Evolutionary conservation across 2,329 filamentous ascomycete genomes (phyloP), one percentile per base, ranked within the genome.

Genomic region (Uncinocarpus reesii): DNA sequence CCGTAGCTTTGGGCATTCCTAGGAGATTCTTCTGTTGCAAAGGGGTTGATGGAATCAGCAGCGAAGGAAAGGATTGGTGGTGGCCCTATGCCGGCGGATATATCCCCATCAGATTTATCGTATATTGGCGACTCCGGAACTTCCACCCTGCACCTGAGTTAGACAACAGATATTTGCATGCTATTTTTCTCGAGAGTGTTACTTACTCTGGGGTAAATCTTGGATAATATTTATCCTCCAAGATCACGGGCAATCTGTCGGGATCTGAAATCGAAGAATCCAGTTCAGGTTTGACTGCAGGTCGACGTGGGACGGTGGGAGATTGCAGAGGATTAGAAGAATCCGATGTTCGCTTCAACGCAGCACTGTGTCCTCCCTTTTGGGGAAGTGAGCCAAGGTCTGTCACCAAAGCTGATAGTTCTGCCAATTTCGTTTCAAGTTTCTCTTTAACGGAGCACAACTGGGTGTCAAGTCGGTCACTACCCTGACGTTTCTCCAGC

Each of bases 141-240:
- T 10, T 47, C 43, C 5, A 42, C 21, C 29, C 46, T 48, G n/a
- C 13, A n/a, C n/a, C n/a, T n/a, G n/a, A n/a, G n/a, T n/a, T n/a
- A n/a, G n/a, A n/a, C n/a, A n/a, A n/a, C n/a, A n/a, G n/a, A n/a
- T n/a, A n/a, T n/a, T n/a, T n/a, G n/a, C n/a, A n/a, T n/a, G n/a
- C n/a, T n/a, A n/a, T n/a, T n/a, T n/a, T n/a, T n/a, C n/a, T 10
- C 26, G 31, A 21, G 34, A 35, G 31, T 53, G 15, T n/a, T 24
- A 11, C 73, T 59, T 68, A 77, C 71, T 74, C 73, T 54, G 80
- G 63, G 7, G 76, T 79, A 50, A 65, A 61, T 53, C 77, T 66
- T 18, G 77, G 77, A 56, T 72, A 80, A 51, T 64, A 68, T 60
- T 79, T 80, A 58, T 75, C 73, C 60, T 83, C 79, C 2, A 69